Base-by-base conservation (phyloP, 768 basidiomycete species). In the Dentipellis sp. region DNA sequence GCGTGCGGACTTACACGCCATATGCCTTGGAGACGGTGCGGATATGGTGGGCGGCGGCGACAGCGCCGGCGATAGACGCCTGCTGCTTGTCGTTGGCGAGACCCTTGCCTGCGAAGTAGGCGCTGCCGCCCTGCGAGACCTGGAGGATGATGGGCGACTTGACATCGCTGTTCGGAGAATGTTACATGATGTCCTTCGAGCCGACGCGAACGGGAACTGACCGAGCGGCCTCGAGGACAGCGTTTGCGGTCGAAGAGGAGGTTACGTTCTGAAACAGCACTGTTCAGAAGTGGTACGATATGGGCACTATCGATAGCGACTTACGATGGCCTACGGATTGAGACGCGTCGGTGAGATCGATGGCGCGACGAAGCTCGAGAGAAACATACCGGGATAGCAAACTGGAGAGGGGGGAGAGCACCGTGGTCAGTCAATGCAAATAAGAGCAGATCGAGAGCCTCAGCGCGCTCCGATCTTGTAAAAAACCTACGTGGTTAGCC, bases 131-230 rank as follows among this genome's bases (percentile, higher is more conserved):
- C 71, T 99, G 94, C 55, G 97, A 99, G 60, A 94, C 86, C 69
- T 98, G 97, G 65, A 97, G 76, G 73, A 99, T 98, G 74, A 99
- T 94, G 57, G 95, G 95, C 34, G 95, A 80, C 72, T 98, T 97
- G 79, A 90, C 82, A 71, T 97, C 97, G 62, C 91, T 91, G 65
- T 58, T 56, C 52, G 55, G 40, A 46, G 40, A 14, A 42, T 22
- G 12, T 23, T 21, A 17, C 10, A 29, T 23, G 9, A 10, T 23
- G 6, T 22, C 8, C 48, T 23, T 23, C 14, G 23, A n/a, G 11
- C 9, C 14, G 42, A 45, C 14, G 47, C 16, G 60, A 45, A 57
- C 22, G 45, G 40, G 14, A 17, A 58, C 66, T 49, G 64, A 91
- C 90, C 93, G 85, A 52, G 95, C 95, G 56, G 93, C 95, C 74